phyloP scores from a whole-genome alignment of 2,329 filamentous ascomycete species.

The Sclerotinia nivalis region DNA sequence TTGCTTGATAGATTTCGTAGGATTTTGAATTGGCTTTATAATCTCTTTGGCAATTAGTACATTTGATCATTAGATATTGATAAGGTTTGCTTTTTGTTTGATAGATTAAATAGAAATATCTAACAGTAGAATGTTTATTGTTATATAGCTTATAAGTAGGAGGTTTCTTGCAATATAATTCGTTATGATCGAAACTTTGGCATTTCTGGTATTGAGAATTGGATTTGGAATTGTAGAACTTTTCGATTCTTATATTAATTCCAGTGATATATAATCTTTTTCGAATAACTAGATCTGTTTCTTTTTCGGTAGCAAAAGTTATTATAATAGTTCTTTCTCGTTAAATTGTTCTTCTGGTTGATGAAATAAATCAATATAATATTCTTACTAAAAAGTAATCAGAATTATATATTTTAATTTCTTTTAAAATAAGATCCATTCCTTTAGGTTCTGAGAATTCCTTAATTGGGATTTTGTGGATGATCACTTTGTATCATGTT shows the following conservation, averaged over 20 bases:
- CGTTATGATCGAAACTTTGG: not conserved
- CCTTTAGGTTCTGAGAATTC: no score
- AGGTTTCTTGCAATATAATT: not conserved
- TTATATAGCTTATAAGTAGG: not conserved
- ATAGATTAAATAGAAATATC: not conserved
- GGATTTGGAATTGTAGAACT: not conserved
- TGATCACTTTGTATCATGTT: no score
- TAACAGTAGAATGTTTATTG: rapidly evolving
- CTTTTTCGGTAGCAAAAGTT: not conserved
- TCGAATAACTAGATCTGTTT: not conserved
- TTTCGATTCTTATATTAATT: not conserved
- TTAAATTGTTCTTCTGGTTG: not conserved
- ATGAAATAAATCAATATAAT: no score
- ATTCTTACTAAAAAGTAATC: no score
- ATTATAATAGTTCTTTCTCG: rapidly evolving
- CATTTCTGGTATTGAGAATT: not conserved
- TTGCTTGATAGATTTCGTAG: not conserved
- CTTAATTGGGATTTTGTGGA: no score
- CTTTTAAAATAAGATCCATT: no score
- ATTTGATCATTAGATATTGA: not conserved
- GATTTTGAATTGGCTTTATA: not conserved
- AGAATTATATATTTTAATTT: no score
- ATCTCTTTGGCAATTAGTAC: not conserved
- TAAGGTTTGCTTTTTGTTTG: not conserved
- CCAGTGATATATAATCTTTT: not conserved